These are phyloP conservation scores for Pezicula neosporulosa DNA, from an alignment of 2,329 filamentous ascomycete species.

Conservation along the genomic window DNA sequence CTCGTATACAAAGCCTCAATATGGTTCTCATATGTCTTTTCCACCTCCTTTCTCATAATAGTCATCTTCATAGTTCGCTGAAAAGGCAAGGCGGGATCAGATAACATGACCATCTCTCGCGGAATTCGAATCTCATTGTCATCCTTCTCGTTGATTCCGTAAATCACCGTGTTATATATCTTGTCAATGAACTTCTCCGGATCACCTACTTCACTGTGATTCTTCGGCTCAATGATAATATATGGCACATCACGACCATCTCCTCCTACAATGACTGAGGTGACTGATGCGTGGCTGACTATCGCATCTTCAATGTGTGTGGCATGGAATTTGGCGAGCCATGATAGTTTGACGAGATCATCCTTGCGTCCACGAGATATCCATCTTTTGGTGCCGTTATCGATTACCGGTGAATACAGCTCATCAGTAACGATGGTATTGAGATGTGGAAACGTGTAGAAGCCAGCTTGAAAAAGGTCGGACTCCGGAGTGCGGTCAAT, in stretches of 20 bases:
- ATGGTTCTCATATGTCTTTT: background rate
- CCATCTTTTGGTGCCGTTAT: background rate
- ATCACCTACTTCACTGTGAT: background rate
- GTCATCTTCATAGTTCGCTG: background rate
- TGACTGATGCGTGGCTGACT: background rate
- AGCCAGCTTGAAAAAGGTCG: background rate
- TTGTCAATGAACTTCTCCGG: background rate
- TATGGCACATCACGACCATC: background rate
- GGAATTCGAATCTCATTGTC: background rate
- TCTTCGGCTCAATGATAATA: background rate
- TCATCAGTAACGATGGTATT: background rate
- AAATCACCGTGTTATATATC: background rate
- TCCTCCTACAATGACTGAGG: background rate
- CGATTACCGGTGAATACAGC: background rate
- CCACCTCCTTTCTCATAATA: background rate
- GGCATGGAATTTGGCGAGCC: slow-evolving; percentile 1
- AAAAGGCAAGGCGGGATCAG: background rate
- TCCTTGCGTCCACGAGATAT: background rate
- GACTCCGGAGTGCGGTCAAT: background rate
- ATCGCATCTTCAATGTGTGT: background rate
- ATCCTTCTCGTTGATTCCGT: background rate
- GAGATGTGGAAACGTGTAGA: background rate
- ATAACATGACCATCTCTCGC: background rate
- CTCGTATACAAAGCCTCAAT: background rate
- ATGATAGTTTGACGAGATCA: background rate